Evolutionary conservation across 148 eudicot species (phyloP).

Genomic region (Vaccinium corymbosum): DNA sequence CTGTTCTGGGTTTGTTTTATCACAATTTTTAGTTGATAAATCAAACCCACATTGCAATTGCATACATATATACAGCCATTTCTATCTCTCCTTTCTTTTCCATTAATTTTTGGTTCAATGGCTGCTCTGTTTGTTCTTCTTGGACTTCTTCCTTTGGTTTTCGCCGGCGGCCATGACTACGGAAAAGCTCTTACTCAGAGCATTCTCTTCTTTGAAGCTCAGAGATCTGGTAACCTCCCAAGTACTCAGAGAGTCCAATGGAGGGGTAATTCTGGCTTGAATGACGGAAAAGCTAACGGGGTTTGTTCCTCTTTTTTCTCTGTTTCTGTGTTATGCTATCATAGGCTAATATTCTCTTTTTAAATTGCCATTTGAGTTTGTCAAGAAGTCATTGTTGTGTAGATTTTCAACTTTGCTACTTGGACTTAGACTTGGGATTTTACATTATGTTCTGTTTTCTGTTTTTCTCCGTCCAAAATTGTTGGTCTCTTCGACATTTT

Average conservation of each 20-base stretch:
- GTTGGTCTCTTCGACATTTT: no score
- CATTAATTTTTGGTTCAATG: slow-evolving; percentile 22
- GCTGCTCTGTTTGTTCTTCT: slow-evolving; percentile 39
- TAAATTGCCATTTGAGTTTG: no score
- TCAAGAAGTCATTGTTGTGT: no score
- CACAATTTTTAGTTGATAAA: slow-evolving; percentile 61
- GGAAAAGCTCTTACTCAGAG: slow-evolving; percentile 80
- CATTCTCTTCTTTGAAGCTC: slow-evolving; percentile 88
- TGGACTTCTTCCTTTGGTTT: slow-evolving; percentile 31
- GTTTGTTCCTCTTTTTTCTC: slow-evolving; percentile 32
- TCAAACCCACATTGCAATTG: slow-evolving; percentile 32
- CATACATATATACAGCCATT: neutral
- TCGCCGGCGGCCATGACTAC: slow-evolving; percentile 76
- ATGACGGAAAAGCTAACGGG: slow-evolving; percentile 78
- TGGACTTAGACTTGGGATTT: no score
- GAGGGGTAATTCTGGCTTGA: slow-evolving; percentile 82
- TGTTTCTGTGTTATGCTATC: neutral
- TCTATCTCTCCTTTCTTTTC: neutral
- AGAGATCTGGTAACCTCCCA: slow-evolving; percentile 91
- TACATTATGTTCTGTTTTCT: no score
- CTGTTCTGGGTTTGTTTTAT: slow-evolving; percentile 40
- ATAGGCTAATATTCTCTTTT: neutral
- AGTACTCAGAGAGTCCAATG: slow-evolving; percentile 72
- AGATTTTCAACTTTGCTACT: no score
- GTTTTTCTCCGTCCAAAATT: no score